phyloP scores from a whole-genome alignment of 2,329 filamentous ascomycete genomes.

The Paecilomyces dactylethromorphus region DNA sequence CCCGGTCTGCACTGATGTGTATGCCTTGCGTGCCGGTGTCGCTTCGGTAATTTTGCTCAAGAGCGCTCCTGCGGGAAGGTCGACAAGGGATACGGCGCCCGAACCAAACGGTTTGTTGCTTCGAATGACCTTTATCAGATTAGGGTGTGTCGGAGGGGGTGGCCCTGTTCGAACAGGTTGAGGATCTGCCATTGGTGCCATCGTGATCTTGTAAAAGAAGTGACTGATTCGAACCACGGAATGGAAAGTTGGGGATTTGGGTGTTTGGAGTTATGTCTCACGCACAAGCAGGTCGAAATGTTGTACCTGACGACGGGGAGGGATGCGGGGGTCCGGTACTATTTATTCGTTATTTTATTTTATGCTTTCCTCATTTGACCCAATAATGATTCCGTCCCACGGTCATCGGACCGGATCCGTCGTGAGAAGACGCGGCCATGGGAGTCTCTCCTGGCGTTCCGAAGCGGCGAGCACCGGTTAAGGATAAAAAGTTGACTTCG shows the following conservation, averaged over 20 bases:
- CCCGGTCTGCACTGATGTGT: slow-evolving; percentile 48
- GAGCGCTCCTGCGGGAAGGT: slow-evolving; percentile 45
- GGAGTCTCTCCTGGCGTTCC: background rate
- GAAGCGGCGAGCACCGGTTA: background rate
- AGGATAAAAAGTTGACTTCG: background rate
- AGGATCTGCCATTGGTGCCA: background rate
- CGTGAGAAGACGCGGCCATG: background rate
- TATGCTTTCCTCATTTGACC: background rate
- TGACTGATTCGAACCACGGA: background rate
- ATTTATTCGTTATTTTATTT: background rate
- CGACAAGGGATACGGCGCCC: slow-evolving; percentile 42
- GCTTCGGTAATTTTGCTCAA: slow-evolving; percentile 42
- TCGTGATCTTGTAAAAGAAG: background rate
- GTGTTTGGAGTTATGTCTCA: background rate
- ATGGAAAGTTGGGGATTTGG: background rate
- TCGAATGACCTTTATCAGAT: slow-evolving; percentile 2
- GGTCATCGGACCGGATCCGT: background rate
- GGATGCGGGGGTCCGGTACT: background rate
- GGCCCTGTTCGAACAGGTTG: background rate
- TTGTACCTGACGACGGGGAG: background rate
- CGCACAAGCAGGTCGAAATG: background rate
- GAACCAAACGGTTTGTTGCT: slow-evolving; percentile 28
- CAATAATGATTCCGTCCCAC: background rate
- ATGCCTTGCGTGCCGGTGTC: slow-evolving; percentile 40
- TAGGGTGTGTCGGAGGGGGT: slow-evolving; percentile 10